Evolutionary conservation across 495 filamentous ascomycete genomes (phyloP).

Genomic region (Podospora pseudopauciseta): DNA sequence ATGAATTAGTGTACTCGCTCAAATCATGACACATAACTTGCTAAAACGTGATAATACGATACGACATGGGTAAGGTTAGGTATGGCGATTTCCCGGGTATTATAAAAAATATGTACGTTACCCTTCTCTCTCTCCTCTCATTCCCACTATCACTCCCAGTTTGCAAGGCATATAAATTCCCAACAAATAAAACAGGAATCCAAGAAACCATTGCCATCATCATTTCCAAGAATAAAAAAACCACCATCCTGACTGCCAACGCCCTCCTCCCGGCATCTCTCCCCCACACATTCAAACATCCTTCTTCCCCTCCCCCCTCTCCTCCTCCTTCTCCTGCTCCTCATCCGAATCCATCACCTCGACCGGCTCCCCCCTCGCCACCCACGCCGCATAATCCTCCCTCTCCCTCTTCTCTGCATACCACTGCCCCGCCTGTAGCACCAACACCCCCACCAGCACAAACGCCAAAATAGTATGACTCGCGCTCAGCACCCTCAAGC

Average conservation of each 20-base stretch:
- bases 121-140: too few species aligned
- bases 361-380: constrained; percentile 2
- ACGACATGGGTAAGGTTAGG: too few species aligned
- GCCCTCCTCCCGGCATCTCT: background rate
- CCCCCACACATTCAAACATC: background rate
- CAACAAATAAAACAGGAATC: too few species aligned
- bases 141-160: too few species aligned
- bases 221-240: background rate
- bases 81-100: too few species aligned
- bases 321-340: constrained; percentile 41
- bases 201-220: too few species aligned
- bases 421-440: constrained; percentile 97
- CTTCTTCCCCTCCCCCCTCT: constrained; percentile 19
- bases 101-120: too few species aligned
- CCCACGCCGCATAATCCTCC: constrained; percentile 55
- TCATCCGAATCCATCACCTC: constrained; percentile 57
- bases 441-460: constrained; percentile 83
- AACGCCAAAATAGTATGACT: constrained; percentile 94
- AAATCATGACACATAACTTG: too few species aligned
- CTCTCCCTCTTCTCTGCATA: constrained; percentile 92
- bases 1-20: too few species aligned
- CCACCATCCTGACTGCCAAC: background rate
- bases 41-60: too few species aligned
- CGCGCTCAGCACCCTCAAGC: constrained; percentile 83
- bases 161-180: too few species aligned